Base-by-base conservation (phyloP, 164 flowering plant species). In the Magnolia sinica region DNA sequence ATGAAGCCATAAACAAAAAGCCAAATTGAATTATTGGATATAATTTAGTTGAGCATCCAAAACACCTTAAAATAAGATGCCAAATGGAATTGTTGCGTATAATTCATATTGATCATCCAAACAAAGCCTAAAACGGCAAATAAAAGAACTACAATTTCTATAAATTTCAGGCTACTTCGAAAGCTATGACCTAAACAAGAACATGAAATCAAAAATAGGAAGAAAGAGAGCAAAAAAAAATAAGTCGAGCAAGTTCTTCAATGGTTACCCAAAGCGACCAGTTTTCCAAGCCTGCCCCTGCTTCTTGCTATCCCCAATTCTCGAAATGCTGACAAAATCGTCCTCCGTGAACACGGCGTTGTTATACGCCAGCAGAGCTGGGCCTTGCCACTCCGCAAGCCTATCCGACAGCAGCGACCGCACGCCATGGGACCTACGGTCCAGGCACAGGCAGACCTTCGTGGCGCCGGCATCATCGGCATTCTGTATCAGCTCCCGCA, bases 401-500 rank as follows among this genome's bases (percentile, higher is more conserved):
- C 81, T 81, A 7, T 61, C 70, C 4, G 95, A 87, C 69, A 95
- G 81, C 63, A 95, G 82, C 45, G 97, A 89, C 2, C 79, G 76
- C 29, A 72, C 70, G 27, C 87, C 87, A 66, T 93, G 99, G 49
- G 24, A n/a, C 52, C 99, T 82, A 8, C 90, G 94, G 80, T 95
- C 99, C 50, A 95, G 85, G 84, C 99, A 95, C 74, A 95, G 85
- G 45, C 90, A 81, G 31, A 95, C 90, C 51, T 68, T 82, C 72
- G 93, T 91, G 19, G 99, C 99, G 50, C 97, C 96, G 71, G 99
- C 99, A 73, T 95, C 99, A 61, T 95, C 99, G 67, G 99, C 99
- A 84, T 95, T 95, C 84, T 95, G 98, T 11, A 95, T 87, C 64
- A 95, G 86, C 83, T 95, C 99, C 82, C 90, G 93, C 66, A 95